These are phyloP conservation scores for Amaranthus cruentus DNA, from an alignment of 148 eudicot genomes.

Conservation along the genomic window DNA sequence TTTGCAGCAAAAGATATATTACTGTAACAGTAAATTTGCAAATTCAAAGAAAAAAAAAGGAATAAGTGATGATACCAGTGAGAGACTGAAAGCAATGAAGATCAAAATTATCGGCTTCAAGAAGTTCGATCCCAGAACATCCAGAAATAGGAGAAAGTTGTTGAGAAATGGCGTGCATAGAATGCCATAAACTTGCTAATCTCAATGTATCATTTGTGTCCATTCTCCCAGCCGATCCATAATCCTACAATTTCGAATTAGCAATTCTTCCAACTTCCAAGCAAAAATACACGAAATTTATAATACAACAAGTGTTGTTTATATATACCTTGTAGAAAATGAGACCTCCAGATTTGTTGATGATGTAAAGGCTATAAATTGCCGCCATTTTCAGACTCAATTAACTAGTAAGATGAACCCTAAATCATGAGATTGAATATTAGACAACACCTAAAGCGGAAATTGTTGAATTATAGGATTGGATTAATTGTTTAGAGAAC, in stretches of 20 bases:
- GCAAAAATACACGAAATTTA: neutral
- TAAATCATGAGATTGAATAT: conserved; percentile 1
- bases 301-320: neutral
- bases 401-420: conserved; percentile 2
- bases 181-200: conserved; percentile 96
- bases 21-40: too few species aligned
- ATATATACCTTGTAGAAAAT: conserved; percentile 79
- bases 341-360: conserved; percentile 96
- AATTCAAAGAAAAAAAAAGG: too few species aligned
- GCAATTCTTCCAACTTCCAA: neutral
- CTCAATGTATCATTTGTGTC: conserved; percentile 96
- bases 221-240: conserved; percentile 94
- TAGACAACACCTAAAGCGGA: too few species aligned
- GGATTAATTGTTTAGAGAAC: too few species aligned
- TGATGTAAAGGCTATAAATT: conserved; percentile 69
- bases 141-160: conserved; percentile 80
- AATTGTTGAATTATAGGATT: too few species aligned
- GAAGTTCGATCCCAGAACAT: conserved; percentile 75
- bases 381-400: conserved; percentile 62
- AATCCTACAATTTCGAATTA: conserved; percentile 43
- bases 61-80: conserved; percentile 45
- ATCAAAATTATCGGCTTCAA: conserved; percentile 91
- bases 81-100: conserved; percentile 97
- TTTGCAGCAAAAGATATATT: neutral
- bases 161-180: conserved; percentile 99